A percentile compares a stretch with the other conserved stretches of the same genome.
These are phyloP conservation scores for Usnea hakonensis DNA, from an alignment of 495 filamentous ascomycete genomes.

Conservation along the genomic window DNA sequence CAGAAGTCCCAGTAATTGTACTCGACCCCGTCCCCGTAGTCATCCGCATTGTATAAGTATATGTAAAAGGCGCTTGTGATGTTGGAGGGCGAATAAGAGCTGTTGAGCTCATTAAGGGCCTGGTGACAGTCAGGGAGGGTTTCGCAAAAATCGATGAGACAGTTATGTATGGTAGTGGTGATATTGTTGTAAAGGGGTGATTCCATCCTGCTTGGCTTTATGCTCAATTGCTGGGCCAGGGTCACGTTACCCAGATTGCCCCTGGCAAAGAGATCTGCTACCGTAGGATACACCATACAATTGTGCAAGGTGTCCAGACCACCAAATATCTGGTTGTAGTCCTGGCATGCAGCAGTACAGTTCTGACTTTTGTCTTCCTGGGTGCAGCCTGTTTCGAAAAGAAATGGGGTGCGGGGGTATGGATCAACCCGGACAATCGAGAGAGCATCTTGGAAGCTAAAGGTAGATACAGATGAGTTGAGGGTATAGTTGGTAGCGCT, in stretches of 20 bases:
- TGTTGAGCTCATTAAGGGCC: no score
- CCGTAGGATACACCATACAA: slow-evolving; percentile 3
- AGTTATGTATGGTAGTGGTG: neutral
- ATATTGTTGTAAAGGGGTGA: neutral
- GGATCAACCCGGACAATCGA: no score
- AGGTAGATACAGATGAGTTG: neutral
- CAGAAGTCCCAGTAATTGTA: slow-evolving; percentile 13
- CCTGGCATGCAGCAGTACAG: neutral
- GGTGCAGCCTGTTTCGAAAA: neutral
- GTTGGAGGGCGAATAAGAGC: neutral
- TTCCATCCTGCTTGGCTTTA: neutral
- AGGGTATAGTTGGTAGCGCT: neutral
- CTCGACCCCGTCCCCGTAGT: no score
- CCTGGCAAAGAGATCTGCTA: neutral
- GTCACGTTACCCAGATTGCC: neutral
- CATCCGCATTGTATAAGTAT: no score
- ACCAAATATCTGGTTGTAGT: neutral
- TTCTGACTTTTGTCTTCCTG: neutral
- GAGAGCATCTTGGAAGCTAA: slow-evolving; percentile 6
- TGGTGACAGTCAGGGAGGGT: neutral
- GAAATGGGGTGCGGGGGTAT: neutral
- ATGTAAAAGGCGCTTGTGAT: neutral
- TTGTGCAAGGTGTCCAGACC: slow-evolving; percentile 5
- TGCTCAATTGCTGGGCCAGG: neutral
- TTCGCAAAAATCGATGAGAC: slow-evolving; percentile 8